phyloP scores from a whole-genome alignment of 2,329 filamentous ascomycete genomes.

The Parasarocladium wereldwijsianum region DNA sequence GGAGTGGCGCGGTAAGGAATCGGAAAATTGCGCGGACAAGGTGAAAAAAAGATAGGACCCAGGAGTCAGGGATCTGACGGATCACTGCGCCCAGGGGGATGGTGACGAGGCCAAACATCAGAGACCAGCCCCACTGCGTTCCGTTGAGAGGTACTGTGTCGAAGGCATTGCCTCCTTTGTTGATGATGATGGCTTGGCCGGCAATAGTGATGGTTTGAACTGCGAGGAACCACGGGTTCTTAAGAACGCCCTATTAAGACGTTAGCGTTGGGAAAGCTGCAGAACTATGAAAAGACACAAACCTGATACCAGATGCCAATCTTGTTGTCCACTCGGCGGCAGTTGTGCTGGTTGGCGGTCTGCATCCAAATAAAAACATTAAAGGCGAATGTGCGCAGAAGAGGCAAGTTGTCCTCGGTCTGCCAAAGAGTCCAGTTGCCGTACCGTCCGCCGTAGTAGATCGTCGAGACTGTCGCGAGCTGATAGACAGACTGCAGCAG shows the following conservation, averaged over 20 bases:
- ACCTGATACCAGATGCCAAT: constrained; percentile 49
- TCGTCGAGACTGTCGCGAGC: constrained; percentile 45
- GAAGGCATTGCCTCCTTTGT: constrained; percentile 54
- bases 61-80: constrained; percentile 23
- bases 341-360: constrained; percentile 18
- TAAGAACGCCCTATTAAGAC: constrained; percentile 53
- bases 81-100: constrained; percentile 42
- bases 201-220: constrained; percentile 53
- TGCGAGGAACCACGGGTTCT: constrained; percentile 62
- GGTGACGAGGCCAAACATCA: constrained; percentile 52
- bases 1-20: constrained; percentile 2
- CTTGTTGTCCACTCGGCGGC: constrained; percentile 67
- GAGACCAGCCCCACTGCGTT: constrained; percentile 53
- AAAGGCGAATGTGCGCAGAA: constrained; percentile 49
- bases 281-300: background rate
- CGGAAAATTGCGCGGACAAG: background rate
- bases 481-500: constrained; percentile 61
- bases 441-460: constrained; percentile 38
- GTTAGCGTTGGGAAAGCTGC: background rate
- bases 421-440: constrained; percentile 28
- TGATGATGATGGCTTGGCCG: constrained; percentile 59
- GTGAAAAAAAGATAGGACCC: constrained; percentile 2
- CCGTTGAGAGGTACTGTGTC: constrained; percentile 45
- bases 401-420: constrained; percentile 20
- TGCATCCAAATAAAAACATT: constrained; percentile 72